Conservation (phyloP, 371 early-diverging fungal genomes). For the Mucor plumbeus region DNA sequence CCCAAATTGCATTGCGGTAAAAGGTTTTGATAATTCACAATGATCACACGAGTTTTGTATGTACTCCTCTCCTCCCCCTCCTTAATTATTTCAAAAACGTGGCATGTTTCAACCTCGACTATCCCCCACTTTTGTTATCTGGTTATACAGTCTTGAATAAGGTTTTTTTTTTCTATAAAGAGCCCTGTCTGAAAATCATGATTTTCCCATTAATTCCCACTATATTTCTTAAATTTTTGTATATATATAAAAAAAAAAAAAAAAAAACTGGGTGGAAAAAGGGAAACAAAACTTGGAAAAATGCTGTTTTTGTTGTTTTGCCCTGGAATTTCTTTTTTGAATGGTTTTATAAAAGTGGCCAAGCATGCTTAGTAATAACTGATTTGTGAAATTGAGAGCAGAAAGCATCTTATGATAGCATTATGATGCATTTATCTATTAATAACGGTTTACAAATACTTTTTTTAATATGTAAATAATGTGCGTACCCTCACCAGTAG, state of each 20-base stretch:
- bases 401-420: no score
- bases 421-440: no score
- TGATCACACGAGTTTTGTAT: conserved; percentile 6
- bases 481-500: no score
- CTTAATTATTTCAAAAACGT: background rate
- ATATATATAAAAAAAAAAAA: background rate
- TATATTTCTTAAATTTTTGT: background rate
- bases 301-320: no score
- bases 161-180: conserved; percentile 1
- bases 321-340: no score
- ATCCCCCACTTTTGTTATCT: conserved; percentile 1
- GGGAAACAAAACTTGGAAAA: background rate
- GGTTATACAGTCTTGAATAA: background rate
- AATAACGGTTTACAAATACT: no score
- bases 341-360: no score
- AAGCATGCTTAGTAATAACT: no score
- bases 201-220: conserved; percentile 1
- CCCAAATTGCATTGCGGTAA: background rate
- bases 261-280: background rate
- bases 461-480: no score
- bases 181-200: background rate
- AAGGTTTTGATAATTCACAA: background rate
- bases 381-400: no score
- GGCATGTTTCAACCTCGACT: background rate
- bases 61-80: background rate